Base-by-base conservation (phyloP, 2,329 filamentous ascomycete genomes). In the Curvularia spicifera region DNA sequence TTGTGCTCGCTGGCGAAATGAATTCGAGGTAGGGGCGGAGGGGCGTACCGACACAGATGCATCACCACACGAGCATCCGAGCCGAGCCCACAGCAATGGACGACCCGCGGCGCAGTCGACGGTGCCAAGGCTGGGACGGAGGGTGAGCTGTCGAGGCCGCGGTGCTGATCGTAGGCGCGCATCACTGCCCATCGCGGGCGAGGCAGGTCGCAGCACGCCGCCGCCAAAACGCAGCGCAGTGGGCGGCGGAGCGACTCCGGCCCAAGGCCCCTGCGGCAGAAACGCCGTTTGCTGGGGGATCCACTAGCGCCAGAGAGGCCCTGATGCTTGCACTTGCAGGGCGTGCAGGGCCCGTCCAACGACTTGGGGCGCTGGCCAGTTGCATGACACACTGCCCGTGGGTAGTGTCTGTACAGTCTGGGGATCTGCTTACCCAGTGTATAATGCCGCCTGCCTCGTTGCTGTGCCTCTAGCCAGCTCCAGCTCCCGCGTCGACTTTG, bases 351-450 rank as follows among this genome's bases (percentile, higher is more conserved):
- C 60, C 59, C 59, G 53, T 55, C 59, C 52, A 61, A 61, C 52
- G 56, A 59, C 50, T 28, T 54, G 51, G 59, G 60, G 60, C 60
- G 60, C 64, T 57, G 61, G 65, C 61, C 61, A 68, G 52, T 63
- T 64, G 63, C 65, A 71, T 70, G 65, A 65, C 66, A 67, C 63
- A 61, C 63, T 65, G 53, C 49, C 51, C 43, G 29, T 39, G 24
- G 24, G 45, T 55, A 63, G 24, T 26, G 57, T 44, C 51, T 63
- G 67, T 68, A 66, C 48, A 46, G 60, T 54, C 65, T 60, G 63
- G 66, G 65, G 65, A 72, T 70, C 68, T 67, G 69, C 71, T 73
- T 72, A 69, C 18, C 71, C 64, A 47, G 45, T 52, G 29, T 51
- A 51, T 51, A 53, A 56, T 42, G 56, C 50, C 66, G 58, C 60